Percentiles rank a stretch among this genome's conserved stretches.
phyloP scores from a whole-genome alignment of 179 eudicot genomes.

The Gypsophila paniculata region DNA sequence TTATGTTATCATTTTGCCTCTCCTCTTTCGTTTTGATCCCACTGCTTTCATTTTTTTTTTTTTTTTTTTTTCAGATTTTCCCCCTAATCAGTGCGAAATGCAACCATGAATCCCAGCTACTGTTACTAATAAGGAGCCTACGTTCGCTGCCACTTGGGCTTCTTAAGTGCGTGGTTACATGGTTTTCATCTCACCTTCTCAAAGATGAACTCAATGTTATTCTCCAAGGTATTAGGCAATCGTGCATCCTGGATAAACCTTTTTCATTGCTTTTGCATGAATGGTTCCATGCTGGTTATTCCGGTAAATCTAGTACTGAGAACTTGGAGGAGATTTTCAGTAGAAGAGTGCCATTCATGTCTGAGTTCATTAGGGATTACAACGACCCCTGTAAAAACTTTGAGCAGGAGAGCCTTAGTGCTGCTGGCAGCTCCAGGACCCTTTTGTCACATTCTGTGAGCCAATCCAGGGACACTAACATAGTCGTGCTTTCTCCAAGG shows the following conservation, averaged over 20 bases:
- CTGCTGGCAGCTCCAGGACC: constrained; percentile 26
- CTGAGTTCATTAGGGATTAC: constrained; percentile 34
- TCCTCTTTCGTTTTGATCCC: background rate
- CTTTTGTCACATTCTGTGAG: constrained; percentile 27
- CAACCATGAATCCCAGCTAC: constrained; percentile 50
- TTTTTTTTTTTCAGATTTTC: constrained; percentile 51
- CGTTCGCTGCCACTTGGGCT: constrained; percentile 78
- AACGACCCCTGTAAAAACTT: constrained; percentile 24
- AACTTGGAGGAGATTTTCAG: constrained; percentile 60
- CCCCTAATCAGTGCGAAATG: constrained; percentile 51
- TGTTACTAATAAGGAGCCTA: constrained; percentile 52
- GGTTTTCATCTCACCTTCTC: constrained; percentile 74
- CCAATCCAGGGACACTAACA: constrained; percentile 38
- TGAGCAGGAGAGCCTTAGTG: constrained; percentile 19
- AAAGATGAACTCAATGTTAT: constrained; percentile 54
- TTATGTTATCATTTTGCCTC: background rate
- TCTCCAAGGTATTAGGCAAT: constrained; percentile 43
- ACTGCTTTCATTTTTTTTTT: constrained; percentile 19
- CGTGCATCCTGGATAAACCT: constrained; percentile 38
- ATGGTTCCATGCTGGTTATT: constrained; percentile 69
- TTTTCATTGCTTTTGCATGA: constrained; percentile 60
- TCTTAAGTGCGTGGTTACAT: constrained; percentile 61
- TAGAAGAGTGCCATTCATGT: constrained; percentile 45
- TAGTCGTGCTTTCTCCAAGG: constrained; percentile 43
- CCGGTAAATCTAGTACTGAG: constrained; percentile 65